Evolutionary conservation across 345 rosid species (phyloP), one percentile per base, ranked within the genome.

Genomic region (Zanthoxylum bungeanum): DNA sequence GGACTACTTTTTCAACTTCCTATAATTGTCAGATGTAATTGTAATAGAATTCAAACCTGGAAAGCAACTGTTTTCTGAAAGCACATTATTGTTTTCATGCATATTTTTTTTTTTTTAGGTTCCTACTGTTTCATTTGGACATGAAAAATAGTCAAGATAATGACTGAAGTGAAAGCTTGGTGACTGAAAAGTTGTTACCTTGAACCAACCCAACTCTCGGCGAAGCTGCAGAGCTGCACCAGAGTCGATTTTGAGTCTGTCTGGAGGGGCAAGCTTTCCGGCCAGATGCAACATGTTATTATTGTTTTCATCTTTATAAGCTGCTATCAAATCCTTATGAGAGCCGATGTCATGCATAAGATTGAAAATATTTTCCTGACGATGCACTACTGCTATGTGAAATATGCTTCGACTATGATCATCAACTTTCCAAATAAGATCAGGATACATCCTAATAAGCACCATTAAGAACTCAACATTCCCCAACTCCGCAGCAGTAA

Each of bases 181-280:
- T 22, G 31, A 2, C 4, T 34, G 19, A 27, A 9, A 22, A 60
- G 46, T 25, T n/a, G 0, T 14, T 51, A 84, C 88, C 85, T 85
- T 78, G 57, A 79, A 85, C 85, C 88, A 85, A 7, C 66, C 55
- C 6, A 85, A 42, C 47, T 82, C 85, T 37, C 77, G 70, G 49
- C 69, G 85, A 53, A 82, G 73, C 51, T 85, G 84, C 17, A 85
- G 77, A 44, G 85, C 85, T 69, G 84, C 84, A 11, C 88, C 84
- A 0, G 84, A 77, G 33, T 68, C 79, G 33, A 62, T 66, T 4
- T 81, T 75, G 4, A 85, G 79, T 24, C 81, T 70, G 65, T 57
- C 51, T 0, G 66, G 79, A 44, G 79, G 77, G 0, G 81, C 77
- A 4, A 77, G 57, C 46, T 62, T 66, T 73, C 71, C 82, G 8